These are phyloP conservation scores for Cucurbitaria berberidis DNA, from an alignment of 2,329 filamentous ascomycete genomes.

Conservation along the genomic window DNA sequence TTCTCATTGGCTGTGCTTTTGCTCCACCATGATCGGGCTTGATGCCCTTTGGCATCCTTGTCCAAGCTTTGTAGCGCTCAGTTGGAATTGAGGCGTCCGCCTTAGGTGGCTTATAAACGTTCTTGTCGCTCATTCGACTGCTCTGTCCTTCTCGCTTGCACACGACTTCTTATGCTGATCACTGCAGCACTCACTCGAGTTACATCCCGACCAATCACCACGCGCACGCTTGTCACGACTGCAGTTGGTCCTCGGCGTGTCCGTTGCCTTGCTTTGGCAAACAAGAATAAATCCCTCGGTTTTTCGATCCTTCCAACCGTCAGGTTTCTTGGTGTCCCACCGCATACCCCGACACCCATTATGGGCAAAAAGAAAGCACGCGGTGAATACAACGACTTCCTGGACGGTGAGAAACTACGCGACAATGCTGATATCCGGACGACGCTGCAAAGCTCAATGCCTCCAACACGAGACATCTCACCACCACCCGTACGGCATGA, in stretches of 20 bases:
- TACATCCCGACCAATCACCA: conserved; percentile 8
- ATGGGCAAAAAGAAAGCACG: conserved; percentile 43
- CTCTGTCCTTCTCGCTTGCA: neutral
- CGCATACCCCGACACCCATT: neutral
- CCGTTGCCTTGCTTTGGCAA: neutral
- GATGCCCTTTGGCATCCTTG: no score
- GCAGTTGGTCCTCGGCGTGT: neutral
- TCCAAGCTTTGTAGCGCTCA: neutral
- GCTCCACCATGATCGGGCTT: neutral
- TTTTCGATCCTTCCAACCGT: neutral
- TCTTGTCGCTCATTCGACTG: neutral
- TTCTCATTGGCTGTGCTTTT: neutral
- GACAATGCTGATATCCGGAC: conserved; percentile 35
- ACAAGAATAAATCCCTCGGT: neutral
- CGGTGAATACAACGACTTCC: conserved; percentile 43
- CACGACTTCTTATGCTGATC: conserved; percentile 8
- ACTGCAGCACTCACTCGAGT: conserved; percentile 2
- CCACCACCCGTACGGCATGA: conserved; percentile 15
- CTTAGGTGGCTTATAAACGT: neutral
- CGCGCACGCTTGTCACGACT: conserved; percentile 1
- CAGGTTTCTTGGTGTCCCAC: neutral
- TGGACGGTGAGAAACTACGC: conserved; percentile 42
- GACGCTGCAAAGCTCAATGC: conserved; percentile 21
- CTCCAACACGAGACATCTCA: conserved; percentile 15
- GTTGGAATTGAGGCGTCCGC: neutral